A percentile compares a stretch with the other conserved stretches of the same genome.
These are phyloP conservation scores for Flaveria floridana DNA, from an alignment of 140 eudicot species.

Conservation along the genomic window DNA sequence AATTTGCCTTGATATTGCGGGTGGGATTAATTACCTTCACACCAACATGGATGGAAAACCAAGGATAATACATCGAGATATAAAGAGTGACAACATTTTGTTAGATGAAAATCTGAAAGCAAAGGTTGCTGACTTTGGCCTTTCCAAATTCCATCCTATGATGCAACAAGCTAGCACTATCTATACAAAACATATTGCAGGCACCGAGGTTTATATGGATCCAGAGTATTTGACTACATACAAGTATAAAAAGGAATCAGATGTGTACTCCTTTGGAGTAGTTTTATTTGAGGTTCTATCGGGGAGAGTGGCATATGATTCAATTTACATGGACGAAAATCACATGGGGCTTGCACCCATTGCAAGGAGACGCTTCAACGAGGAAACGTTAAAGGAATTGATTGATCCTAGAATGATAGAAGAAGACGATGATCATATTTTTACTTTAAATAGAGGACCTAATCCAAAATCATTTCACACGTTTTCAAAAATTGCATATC, in stretches of 20 bases:
- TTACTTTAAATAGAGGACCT: neutral
- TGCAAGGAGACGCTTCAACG: neutral
- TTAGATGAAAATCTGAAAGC: slow-evolving; percentile 21
- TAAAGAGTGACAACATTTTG: slow-evolving; percentile 22
- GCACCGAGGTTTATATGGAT: slow-evolving; percentile 11
- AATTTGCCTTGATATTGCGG: slow-evolving; percentile 19
- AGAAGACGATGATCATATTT: neutral
- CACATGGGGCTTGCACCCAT: slow-evolving; percentile 10
- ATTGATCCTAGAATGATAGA: neutral
- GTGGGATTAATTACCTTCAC: slow-evolving; percentile 21
- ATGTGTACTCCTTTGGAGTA: slow-evolving; percentile 23
- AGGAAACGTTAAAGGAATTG: neutral
- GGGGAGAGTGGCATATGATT: slow-evolving; percentile 9
- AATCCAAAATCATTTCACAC: neutral
- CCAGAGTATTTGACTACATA: slow-evolving; percentile 17
- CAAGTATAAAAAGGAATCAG: slow-evolving; percentile 23
- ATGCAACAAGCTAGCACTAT: slow-evolving; percentile 10
- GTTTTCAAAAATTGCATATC: neutral
- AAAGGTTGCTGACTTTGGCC: slow-evolving; percentile 15
- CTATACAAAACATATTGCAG: neutral
- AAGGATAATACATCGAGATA: slow-evolving; percentile 16
- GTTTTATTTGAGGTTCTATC: slow-evolving; percentile 16
- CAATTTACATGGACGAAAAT: neutral
- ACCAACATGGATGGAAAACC: slow-evolving; percentile 23
- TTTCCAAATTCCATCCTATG: slow-evolving; percentile 16